Percentiles rank a stretch among this genome's conserved stretches.
Evolutionary conservation across 2,329 filamentous ascomycete species (phyloP).

Genomic region (Sclerotinia spermophila): DNA sequence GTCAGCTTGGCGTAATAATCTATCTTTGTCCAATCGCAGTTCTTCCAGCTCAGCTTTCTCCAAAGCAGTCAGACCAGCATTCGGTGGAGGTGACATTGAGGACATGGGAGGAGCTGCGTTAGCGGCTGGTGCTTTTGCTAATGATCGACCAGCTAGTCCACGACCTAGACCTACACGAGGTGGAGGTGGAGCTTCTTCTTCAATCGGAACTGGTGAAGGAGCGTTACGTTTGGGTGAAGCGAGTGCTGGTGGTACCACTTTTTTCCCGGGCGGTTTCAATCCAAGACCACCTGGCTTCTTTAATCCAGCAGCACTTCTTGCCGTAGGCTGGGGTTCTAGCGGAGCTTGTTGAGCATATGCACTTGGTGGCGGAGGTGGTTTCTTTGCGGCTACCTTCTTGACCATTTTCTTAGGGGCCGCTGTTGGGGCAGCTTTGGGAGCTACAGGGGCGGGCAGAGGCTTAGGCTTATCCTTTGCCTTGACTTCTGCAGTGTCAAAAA

Average conservation of each 20-base stretch:
- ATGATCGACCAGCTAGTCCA: constrained; percentile 79
- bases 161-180: constrained; percentile 43
- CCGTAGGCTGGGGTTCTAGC: constrained; percentile 55
- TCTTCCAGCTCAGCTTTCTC: constrained; percentile 93
- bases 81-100: constrained; percentile 54
- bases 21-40: constrained; percentile 77
- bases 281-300: constrained; percentile 52
- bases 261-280: constrained; percentile 58
- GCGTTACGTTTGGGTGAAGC: constrained; percentile 49
- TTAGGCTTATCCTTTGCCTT: constrained; percentile 93
- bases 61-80: constrained; percentile 67
- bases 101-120: constrained; percentile 47
- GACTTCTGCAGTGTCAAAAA: constrained; percentile 74
- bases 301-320: constrained; percentile 46
- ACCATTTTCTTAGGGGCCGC: constrained; percentile 44
- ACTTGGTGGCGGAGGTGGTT: constrained; percentile 44
- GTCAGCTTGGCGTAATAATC: constrained; percentile 69
- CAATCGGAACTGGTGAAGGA: constrained; percentile 46
- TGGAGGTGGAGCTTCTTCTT: constrained; percentile 38
- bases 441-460: constrained; percentile 62
- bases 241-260: constrained; percentile 42
- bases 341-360: constrained; percentile 50
- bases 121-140: constrained; percentile 62
- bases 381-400: constrained; percentile 45
- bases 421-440: constrained; percentile 48